Evolutionary conservation across 2,329 filamentous ascomycete genomes (phyloP), one percentile per base, ranked within the genome.

Genomic region (Monosporascus sp.): DNA sequence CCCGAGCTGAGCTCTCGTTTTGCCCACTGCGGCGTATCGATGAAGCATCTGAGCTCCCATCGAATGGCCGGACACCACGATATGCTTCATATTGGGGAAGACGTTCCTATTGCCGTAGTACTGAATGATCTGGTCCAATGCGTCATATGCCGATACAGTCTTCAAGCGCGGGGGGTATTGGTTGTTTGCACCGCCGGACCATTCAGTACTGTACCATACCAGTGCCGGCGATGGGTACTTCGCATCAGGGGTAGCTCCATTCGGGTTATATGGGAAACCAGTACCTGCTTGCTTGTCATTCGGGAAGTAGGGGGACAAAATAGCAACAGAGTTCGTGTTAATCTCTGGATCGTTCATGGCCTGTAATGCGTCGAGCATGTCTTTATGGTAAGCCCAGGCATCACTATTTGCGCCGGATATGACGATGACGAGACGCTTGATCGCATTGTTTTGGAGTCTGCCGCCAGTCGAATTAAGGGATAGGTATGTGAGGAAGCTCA

Each of bases 181-280:
- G 46, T 52, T 52, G 46, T 52, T 52, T 8, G 45, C 44, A 44
- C 50, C 50, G 18, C 50, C 50, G 15, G 45, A 37, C 50, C 50
- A 52, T 44, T 50, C 49, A 5, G 49, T 44, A 8, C 27, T 27
- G 20, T 52, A 52, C 50, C 50, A 52, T 7, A 46, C 50, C 18
- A 52, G 22, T n/a, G 50, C 50, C 18, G 50, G 50, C 18, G 50
- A 52, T 35, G 50, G 50, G 37, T 52, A 52, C 45, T 52, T 52
- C 39, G 41, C 44, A 22, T 45, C 37, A 20, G 50, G 35, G 7
- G 50, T 52, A n/a, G 50, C 39, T 6, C 50, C 50, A 17, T 35
- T 45, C 8, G 50, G 35, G 20, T 52, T 52, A 37, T 52, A 52
- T 2, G 50, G 50, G 18, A 52, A 52, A 2, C 50, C 50, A 27